phyloP scores from a whole-genome alignment of 352 stramenopile species.

The Phytophthora vignae region DNA sequence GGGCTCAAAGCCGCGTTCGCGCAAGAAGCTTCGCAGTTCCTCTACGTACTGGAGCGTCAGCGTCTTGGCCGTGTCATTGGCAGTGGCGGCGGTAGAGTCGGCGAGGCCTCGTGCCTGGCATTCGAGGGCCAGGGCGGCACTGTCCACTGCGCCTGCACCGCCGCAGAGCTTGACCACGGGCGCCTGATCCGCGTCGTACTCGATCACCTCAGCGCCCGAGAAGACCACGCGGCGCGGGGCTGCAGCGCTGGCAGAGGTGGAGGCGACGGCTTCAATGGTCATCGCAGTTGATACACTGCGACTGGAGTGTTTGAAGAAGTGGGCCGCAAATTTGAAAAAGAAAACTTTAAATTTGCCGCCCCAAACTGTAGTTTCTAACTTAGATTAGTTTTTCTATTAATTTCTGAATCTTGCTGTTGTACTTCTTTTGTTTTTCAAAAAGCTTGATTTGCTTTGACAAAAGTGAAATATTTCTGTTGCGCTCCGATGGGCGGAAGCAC shows the following conservation, averaged over 20 bases:
- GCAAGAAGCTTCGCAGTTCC: conserved; percentile 47
- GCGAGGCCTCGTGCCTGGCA: conserved; percentile 52
- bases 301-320: too few species aligned
- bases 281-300: not conserved
- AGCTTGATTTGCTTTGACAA: too few species aligned
- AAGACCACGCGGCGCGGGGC: conserved; percentile 51
- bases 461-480: too few species aligned
- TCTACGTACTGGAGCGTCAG: conserved; percentile 38
- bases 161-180: conserved; percentile 46
- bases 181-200: conserved; percentile 58
- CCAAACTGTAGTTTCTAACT: too few species aligned
- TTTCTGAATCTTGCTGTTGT: too few species aligned
- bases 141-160: not conserved
- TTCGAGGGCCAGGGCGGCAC: conserved; percentile 43
- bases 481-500: not conserved
- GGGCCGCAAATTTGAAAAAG: not conserved
- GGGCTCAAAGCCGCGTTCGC: conserved; percentile 45
- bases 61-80: not conserved
- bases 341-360: too few species aligned
- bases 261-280: not conserved
- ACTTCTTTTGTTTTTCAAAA: too few species aligned
- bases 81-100: not conserved
- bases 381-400: too few species aligned
- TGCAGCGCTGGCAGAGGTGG: not conserved
- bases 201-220: conserved; percentile 61